phyloP scores from a whole-genome alignment of 352 stramenopile genomes.

The Pythium graminicola region DNA sequence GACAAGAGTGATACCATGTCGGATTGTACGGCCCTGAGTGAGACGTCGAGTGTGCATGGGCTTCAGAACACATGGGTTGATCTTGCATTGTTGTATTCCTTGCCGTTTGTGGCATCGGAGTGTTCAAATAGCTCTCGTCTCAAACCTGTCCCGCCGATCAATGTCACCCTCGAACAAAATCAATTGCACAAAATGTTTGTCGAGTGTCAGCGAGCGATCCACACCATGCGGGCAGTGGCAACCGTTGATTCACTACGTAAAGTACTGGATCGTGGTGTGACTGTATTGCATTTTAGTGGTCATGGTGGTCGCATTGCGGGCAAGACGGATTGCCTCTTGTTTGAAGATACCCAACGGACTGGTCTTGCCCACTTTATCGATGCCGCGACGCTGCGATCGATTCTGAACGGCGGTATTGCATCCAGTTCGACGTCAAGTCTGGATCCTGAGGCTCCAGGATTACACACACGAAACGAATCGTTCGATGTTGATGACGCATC shows the following conservation, averaged over 20 bases:
- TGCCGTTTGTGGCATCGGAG: conserved; percentile 58
- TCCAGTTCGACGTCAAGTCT: not conserved
- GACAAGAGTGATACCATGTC: conserved; percentile 77
- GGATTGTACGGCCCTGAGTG: conserved; percentile 62
- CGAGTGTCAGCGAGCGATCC: conserved; percentile 63
- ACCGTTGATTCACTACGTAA: conserved; percentile 68
- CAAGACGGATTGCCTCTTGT: conserved; percentile 60
- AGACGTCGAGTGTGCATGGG: conserved; percentile 63
- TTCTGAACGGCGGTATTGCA: conserved; percentile 36
- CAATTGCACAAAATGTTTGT: conserved; percentile 71
- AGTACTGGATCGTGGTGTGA: conserved; percentile 69
- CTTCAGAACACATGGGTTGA: conserved; percentile 79
- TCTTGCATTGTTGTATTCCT: conserved; percentile 62
- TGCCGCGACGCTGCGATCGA: conserved; percentile 44
- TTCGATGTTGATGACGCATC: conserved; percentile 10
- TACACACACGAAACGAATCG: conserved; percentile 8
- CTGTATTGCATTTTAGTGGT: conserved; percentile 73
- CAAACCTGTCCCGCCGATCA: conserved; percentile 57
- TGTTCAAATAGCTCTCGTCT: conserved; percentile 24
- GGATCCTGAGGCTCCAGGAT: not conserved
- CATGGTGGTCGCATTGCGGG: conserved; percentile 62
- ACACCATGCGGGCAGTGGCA: conserved; percentile 67
- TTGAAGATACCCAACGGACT: conserved; percentile 66
- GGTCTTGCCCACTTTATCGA: conserved; percentile 68
- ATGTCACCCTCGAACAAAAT: conserved; percentile 57